phyloP scores from a whole-genome alignment of 306 rosid genomes.

The Inga leiocalycina region DNA sequence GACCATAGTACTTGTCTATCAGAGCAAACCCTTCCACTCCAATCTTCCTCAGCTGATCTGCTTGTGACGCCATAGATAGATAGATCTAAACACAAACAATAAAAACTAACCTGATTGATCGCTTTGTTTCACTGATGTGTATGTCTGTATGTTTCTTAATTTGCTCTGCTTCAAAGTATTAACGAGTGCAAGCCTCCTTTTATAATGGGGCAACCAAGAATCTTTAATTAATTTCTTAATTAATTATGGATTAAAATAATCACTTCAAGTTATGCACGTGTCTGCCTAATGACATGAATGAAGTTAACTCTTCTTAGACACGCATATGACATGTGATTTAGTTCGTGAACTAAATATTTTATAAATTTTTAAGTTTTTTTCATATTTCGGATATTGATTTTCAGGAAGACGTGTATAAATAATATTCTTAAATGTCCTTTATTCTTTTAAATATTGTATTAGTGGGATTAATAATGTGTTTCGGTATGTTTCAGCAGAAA shows the following conservation, averaged over 20 bases:
- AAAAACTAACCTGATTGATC: neutral
- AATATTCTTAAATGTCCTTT: too few relatives aligned
- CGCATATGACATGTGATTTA: too few relatives aligned
- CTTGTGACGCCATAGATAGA: neutral
- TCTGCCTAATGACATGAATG: neutral
- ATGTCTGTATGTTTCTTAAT: neutral
- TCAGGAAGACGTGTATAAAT: too few relatives aligned
- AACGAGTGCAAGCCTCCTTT: neutral
- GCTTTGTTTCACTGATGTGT: neutral
- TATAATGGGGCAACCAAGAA: neutral
- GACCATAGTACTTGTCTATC: neutral
- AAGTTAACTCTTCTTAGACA: too few relatives aligned
- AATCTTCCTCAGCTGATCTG: neutral
- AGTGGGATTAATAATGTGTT: too few relatives aligned
- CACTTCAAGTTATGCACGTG: neutral
- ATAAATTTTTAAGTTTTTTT: too few relatives aligned
- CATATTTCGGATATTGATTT: too few relatives aligned
- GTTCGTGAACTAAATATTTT: too few relatives aligned
- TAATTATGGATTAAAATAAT: neutral
- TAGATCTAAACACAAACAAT: neutral
- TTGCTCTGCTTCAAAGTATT: neutral
- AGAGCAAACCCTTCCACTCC: neutral
- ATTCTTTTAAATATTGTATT: too few relatives aligned
- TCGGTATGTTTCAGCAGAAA: neutral
- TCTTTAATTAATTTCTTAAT: neutral